These are phyloP conservation scores for Plenodomus lindquistii DNA, from an alignment of 2,329 filamentous ascomycete genomes.

Conservation along the genomic window DNA sequence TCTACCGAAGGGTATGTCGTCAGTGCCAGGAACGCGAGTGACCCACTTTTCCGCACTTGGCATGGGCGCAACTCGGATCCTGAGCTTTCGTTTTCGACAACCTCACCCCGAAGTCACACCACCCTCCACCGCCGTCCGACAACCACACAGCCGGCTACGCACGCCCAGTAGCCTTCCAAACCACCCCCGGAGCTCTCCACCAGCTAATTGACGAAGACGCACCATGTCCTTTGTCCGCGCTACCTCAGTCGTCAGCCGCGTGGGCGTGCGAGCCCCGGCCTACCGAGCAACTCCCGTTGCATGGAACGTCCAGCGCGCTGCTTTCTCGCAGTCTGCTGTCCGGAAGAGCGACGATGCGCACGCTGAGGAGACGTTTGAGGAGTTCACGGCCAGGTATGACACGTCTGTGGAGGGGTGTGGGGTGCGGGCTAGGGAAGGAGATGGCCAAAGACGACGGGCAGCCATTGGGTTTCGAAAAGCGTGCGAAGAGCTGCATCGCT, in stretches of 20 bases:
- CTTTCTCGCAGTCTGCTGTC: constrained; percentile 57
- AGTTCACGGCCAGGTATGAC: constrained; percentile 92
- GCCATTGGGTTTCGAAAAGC: constrained; percentile 36
- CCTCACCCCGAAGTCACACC: constrained; percentile 26
- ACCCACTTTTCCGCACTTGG: constrained; percentile 27
- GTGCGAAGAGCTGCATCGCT: constrained; percentile 26
- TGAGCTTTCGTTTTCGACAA: constrained; percentile 29
- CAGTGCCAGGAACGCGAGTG: constrained; percentile 13
- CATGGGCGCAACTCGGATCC: constrained; percentile 25
- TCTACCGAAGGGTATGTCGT: constrained; percentile 3
- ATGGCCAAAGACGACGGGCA: constrained; percentile 16
- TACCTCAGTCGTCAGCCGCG: constrained; percentile 40
- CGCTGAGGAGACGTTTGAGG: constrained; percentile 96
- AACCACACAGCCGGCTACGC: constrained; percentile 25
- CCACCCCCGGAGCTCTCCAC: constrained; percentile 21
- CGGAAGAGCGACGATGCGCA: constrained; percentile 58
- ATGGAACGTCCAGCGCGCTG: constrained; percentile 40
- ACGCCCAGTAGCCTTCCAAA: constrained; percentile 22
- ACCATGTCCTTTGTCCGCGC: constrained; percentile 46
- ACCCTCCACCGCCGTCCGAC: constrained; percentile 28
- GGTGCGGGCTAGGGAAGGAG: constrained; percentile 13
- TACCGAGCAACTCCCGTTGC: constrained; percentile 40
- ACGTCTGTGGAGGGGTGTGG: constrained; percentile 23
- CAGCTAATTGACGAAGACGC: constrained; percentile 30
- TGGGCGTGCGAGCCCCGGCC: constrained; percentile 39